These are phyloP conservation scores for Aspergillus nidulans DNA, from an alignment of 495 filamentous ascomycete genomes.

Conservation along the genomic window DNA sequence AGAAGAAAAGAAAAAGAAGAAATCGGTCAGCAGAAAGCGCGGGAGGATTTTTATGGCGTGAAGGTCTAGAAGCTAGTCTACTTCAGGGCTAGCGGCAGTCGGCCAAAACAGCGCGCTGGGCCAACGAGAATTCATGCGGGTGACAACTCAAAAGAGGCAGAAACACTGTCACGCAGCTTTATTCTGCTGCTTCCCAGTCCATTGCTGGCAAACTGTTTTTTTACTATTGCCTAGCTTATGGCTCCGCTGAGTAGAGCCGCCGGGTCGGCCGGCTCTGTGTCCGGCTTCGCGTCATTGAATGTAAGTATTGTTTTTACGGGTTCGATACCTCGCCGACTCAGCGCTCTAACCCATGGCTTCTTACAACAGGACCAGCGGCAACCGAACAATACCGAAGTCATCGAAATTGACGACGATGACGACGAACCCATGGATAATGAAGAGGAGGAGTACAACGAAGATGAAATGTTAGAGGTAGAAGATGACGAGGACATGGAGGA, in stretches of 20 bases:
- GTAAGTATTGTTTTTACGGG: constrained; percentile 22
- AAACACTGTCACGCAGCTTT: constrained; percentile 10
- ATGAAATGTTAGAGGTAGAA: constrained; percentile 16
- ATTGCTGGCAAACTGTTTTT: constrained; percentile 1
- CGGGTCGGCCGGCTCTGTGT: constrained; percentile 14
- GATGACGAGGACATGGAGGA: constrained; percentile 30
- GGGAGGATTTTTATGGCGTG: constrained; percentile 20
- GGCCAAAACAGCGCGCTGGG: constrained; percentile 29
- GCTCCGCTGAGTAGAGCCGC: constrained; percentile 22
- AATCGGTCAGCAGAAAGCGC: constrained; percentile 23
- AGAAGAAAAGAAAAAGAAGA: constrained; percentile 52
- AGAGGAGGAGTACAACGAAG: constrained; percentile 25
- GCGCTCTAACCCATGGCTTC: constrained; percentile 9
- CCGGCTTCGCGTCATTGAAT: constrained; percentile 25
- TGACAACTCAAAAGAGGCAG: constrained; percentile 13
- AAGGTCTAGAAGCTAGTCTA: constrained; percentile 25
- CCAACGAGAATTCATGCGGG: constrained; percentile 18
- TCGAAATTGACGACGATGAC: constrained; percentile 41
- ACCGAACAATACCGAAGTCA: constrained; percentile 29
- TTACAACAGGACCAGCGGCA: constrained; percentile 16
- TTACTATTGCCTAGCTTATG: constrained; percentile 19
- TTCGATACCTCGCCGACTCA: constrained; percentile 1
- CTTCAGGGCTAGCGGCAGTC: constrained; percentile 29
- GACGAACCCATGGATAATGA: constrained; percentile 27
- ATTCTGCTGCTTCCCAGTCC: constrained; percentile 3